Conservation (phyloP, 352 stramenopile species). For the Pythium chondricola region DNA sequence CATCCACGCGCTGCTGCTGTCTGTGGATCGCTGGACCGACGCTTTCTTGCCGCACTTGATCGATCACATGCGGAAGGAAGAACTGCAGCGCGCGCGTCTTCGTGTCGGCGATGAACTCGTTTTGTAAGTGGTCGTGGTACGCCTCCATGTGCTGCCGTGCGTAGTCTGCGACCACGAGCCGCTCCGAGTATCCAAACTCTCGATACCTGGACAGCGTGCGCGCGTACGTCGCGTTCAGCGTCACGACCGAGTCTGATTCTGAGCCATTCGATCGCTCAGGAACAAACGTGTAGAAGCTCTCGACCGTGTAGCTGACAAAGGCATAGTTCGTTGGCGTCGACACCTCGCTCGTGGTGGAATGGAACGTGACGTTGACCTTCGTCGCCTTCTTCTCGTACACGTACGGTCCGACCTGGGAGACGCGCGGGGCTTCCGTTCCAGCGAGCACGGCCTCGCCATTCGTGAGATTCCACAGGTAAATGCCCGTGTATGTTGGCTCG, state of each 20-base stretch:
- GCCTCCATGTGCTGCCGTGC: constrained; percentile 39
- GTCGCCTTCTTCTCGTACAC: constrained; percentile 53
- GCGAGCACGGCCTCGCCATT: constrained; percentile 37
- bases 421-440: constrained; percentile 17
- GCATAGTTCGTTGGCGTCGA: constrained; percentile 14
- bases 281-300: constrained; percentile 36
- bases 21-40: constrained; percentile 31
- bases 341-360: constrained; percentile 4
- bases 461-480: constrained; percentile 73
- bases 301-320: constrained; percentile 46
- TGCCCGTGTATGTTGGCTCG: constrained; percentile 41
- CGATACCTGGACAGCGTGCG: constrained; percentile 43
- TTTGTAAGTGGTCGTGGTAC: constrained; percentile 35
- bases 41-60: constrained; percentile 26
- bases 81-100: constrained; percentile 47
- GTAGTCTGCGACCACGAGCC: constrained; percentile 52
- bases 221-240: constrained; percentile 54
- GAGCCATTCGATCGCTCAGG: constrained; percentile 54
- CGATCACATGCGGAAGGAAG: constrained; percentile 33
- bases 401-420: constrained; percentile 60
- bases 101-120: constrained; percentile 47
- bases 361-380: constrained; percentile 50
- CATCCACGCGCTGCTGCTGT: constrained; percentile 36
- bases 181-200: constrained; percentile 38
- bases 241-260: constrained; percentile 44